phyloP scores from a whole-genome alignment of 306 rosid species.

The Lagenaria siceraria region DNA sequence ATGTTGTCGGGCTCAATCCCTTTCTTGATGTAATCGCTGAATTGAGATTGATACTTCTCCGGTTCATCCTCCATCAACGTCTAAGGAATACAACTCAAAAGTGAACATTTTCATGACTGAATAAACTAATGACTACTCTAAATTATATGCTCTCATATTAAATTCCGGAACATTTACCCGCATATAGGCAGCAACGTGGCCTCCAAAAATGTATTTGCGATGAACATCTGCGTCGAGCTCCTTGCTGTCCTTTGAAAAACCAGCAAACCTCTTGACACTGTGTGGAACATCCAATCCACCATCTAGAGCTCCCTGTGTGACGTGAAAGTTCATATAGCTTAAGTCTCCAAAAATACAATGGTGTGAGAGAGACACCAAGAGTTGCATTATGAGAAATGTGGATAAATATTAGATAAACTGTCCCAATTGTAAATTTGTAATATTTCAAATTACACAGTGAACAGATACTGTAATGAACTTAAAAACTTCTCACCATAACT shows the following conservation, averaged over 20 bases:
- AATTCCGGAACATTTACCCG: constrained; percentile 14
- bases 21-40: constrained; percentile 45
- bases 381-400: background rate
- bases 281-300: constrained; percentile 75
- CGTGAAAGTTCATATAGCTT: constrained; percentile 21
- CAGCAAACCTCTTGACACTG: constrained; percentile 65
- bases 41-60: constrained; percentile 55
- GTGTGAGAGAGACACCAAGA: background rate
- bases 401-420: background rate
- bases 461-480: background rate
- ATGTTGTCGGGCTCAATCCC: constrained; percentile 40
- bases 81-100: constrained; percentile 11
- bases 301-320: constrained; percentile 58
- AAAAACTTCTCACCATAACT: background rate
- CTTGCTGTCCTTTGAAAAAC: constrained; percentile 39
- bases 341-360: background rate
- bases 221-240: constrained; percentile 55
- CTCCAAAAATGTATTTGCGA: constrained; percentile 57
- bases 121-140: background rate
- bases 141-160: background rate
- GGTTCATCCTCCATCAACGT: constrained; percentile 50
- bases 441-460: background rate
- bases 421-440: background rate
- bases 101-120: background rate
- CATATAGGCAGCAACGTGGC: constrained; percentile 52